Evolutionary conservation across 2,329 filamentous ascomycete species (phyloP), one percentile per base, ranked within the genome.

Genomic region (Colletotrichum shisoi): DNA sequence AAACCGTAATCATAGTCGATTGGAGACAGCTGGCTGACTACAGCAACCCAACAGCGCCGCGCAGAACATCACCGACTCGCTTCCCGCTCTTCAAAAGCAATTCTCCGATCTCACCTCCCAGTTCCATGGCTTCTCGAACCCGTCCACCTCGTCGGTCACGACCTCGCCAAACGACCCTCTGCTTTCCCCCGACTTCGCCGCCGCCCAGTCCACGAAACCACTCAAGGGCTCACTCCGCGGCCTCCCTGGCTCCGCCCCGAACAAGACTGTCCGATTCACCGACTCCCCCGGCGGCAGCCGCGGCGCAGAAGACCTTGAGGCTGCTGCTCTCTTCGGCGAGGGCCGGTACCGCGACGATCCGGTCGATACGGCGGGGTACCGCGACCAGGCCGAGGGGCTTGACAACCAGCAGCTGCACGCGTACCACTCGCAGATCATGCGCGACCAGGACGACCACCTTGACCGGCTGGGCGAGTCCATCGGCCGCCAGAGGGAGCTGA

Each of bases 401-500:
- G 84, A 85, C 75, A 98, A 98, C 78, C 83, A 90, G 76, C 93
- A 97, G 79, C 89, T 98, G 70, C 91, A 97, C 79, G 83, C 85
- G 24, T 94, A 96, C 78, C 95, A 99, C 79, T 82, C 85, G 63
- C 88, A 88, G 69, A 88, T 97, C 31, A 82, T 99, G 44, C 84
- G 85, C n/a, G 89, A 97, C 69, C 95, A 99, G 79, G 95, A 99
- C 75, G 91, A 92, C 71, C 93, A 97, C 77, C 85, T 99, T n/a
- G 94, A 98, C 76, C 84, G 86, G 11, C 82, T 99, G 4, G 92
- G 94, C n/a, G 87, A 89, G 73, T 92, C 88, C 65, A 97, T 99
- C 72, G 87, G 91, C 4, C 87, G 95, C 45, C 95, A 98, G 81
- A 85, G 96, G 57, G 92, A 98, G 80, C 83, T 99, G 69, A 94